These are phyloP conservation scores for Pisolithus microcarpus DNA, from an alignment of 768 basidiomycete genomes.

Conservation along the genomic window DNA sequence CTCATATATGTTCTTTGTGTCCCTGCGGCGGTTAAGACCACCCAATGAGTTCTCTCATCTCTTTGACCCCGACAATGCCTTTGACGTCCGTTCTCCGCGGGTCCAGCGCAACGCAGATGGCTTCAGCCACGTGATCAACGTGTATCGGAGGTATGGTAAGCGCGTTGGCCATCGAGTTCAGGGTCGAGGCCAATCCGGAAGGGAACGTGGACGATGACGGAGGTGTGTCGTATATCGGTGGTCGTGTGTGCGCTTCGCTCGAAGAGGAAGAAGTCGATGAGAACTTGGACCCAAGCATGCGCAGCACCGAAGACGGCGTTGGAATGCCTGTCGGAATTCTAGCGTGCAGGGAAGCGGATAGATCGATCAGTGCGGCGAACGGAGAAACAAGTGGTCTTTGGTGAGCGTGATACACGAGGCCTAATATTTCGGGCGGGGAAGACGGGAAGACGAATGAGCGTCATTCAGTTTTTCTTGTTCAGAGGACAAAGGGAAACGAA, in stretches of 20 bases:
- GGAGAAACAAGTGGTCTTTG: constrained; percentile 84
- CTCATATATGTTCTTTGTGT: constrained; percentile 10
- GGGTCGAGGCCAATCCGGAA: constrained; percentile 35
- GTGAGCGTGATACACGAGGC: constrained; percentile 94
- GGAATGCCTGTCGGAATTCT: constrained; percentile 50
- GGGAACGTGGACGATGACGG: constrained; percentile 4
- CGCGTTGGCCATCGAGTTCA: constrained; percentile 69
- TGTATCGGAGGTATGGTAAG: constrained; percentile 87
- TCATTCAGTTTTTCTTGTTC: constrained; percentile 1
- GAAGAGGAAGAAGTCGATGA: constrained; percentile 20
- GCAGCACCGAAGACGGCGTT: constrained; percentile 59
- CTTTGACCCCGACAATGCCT: constrained; percentile 61
- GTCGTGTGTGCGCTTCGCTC: not conserved
- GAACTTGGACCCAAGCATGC: constrained; percentile 38
- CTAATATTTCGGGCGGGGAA: constrained; percentile 32
- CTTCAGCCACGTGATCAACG: constrained; percentile 90
- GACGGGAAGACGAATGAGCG: constrained; percentile 11
- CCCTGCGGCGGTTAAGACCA: constrained; percentile 37
- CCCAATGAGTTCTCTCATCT: constrained; percentile 72
- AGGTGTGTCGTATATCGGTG: not conserved
- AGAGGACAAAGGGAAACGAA: constrained; percentile 2
- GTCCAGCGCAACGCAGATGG: constrained; percentile 61
- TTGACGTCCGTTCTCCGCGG: constrained; percentile 36
- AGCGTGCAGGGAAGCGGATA: constrained; percentile 68
- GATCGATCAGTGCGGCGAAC: constrained; percentile 73